Conservation (phyloP, 257 asterid species). For the Ophiorrhiza pumila region DNA sequence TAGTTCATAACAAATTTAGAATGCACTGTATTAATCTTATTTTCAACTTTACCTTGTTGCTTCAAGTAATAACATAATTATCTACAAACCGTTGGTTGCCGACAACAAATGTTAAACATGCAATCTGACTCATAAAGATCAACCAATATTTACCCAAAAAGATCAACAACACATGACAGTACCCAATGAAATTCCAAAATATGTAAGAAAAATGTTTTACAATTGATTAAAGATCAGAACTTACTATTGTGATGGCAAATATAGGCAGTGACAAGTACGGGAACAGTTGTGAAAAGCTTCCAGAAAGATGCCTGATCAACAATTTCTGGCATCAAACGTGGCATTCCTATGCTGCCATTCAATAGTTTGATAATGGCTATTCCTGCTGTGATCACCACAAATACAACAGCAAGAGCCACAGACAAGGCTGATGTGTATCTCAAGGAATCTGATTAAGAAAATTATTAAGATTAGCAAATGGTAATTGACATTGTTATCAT, state of each 20-base stretch:
- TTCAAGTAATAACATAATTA: background rate
- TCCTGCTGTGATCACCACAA: slow-evolving; percentile 84
- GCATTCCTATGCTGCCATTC: slow-evolving; percentile 72
- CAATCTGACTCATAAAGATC: background rate
- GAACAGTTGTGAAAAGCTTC: slow-evolving; percentile 80
- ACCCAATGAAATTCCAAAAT: no score
- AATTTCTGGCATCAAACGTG: slow-evolving; percentile 63
- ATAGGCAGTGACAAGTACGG: slow-evolving; percentile 82
- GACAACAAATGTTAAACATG: background rate
- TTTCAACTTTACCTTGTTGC: background rate
- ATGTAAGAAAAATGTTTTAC: no score
- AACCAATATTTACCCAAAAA: background rate
- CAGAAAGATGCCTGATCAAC: slow-evolving; percentile 84
- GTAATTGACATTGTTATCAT: background rate
- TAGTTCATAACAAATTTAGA: background rate
- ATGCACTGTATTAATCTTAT: background rate
- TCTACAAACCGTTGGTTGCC: background rate
- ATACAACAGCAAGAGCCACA: slow-evolving; percentile 66
- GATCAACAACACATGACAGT: background rate
- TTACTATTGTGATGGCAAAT: slow-evolving; percentile 87
- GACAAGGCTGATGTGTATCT: slow-evolving; percentile 88
- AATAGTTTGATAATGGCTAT: slow-evolving; percentile 52
- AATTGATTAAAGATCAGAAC: slow-evolving; percentile 14
- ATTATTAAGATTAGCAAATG: background rate
- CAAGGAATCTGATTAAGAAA: slow-evolving; percentile 59